phyloP scores from a whole-genome alignment of 345 rosid genomes.

The Aethionema arabicum region DNA sequence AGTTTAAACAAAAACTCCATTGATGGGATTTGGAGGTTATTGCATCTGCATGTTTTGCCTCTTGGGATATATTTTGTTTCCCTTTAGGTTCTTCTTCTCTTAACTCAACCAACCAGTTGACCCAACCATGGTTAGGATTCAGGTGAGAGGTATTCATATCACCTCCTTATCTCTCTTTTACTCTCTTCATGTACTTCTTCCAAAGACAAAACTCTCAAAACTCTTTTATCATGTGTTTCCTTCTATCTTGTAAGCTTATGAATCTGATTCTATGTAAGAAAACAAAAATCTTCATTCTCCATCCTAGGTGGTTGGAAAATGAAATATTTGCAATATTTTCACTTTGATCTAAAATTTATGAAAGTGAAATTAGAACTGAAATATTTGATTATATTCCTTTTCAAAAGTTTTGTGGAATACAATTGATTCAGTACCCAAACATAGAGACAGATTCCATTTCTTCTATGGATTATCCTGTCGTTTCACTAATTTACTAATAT shows the following conservation, averaged over 20 bases:
- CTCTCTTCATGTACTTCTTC: conserved; percentile 31
- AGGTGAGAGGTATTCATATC: conserved; percentile 44
- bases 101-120: conserved; percentile 45
- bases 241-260: conserved; percentile 31
- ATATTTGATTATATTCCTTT: background rate
- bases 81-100: conserved; percentile 65
- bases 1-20: conserved; percentile 48
- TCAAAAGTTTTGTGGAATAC: background rate
- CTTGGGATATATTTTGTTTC: conserved; percentile 88
- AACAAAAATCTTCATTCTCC: conserved; percentile 32
- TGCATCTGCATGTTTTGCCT: conserved; percentile 57
- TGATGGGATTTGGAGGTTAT: conserved; percentile 68
- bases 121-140: conserved; percentile 95
- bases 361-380: conserved; percentile 11
- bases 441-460: conserved; percentile 1
- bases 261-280: conserved; percentile 32
- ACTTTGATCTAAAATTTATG: conserved; percentile 27
- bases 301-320: conserved; percentile 35
- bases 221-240: conserved; percentile 27
- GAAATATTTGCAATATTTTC: conserved; percentile 29
- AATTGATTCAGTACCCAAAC: background rate
- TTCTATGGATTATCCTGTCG: conserved; percentile 17
- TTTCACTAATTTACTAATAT: conserved; percentile 18
- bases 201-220: conserved; percentile 17
- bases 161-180: conserved; percentile 35